Percentiles rank a stretch among this genome's conserved stretches.
Evolutionary conservation across 177 flowering plant species (phyloP).

Genomic region (Vitis hybrid): DNA sequence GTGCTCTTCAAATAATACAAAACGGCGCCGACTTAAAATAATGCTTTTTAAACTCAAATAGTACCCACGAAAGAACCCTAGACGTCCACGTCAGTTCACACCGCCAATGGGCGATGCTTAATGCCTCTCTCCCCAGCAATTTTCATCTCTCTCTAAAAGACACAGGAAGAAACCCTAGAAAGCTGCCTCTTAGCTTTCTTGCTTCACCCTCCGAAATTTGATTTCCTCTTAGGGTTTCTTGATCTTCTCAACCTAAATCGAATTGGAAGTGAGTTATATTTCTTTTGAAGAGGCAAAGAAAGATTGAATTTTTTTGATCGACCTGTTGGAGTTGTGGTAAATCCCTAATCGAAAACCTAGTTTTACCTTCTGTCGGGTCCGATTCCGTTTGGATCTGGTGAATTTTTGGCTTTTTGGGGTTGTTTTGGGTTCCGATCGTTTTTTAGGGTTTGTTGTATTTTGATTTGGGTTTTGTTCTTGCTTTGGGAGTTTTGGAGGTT

Average conservation of each 20-base stretch:
- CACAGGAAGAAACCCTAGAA: conserved; percentile 1
- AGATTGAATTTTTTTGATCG: background rate
- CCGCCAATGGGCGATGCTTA: background rate
- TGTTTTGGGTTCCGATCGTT: background rate
- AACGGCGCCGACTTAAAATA: conserved; percentile 11
- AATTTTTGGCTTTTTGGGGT: background rate
- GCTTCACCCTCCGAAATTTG: too few species aligned
- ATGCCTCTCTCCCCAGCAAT: background rate
- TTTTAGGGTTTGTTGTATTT: background rate
- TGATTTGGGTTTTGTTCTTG: background rate
- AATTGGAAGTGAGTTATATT: background rate
- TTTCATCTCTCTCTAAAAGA: background rate
- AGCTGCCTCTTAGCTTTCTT: background rate
- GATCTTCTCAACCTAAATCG: background rate
- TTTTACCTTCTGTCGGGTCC: background rate
- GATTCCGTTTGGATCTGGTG: background rate
- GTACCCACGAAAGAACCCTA: background rate
- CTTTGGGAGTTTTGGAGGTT: background rate
- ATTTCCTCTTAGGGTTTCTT: background rate
- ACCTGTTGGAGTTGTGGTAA: background rate
- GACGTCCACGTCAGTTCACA: conserved; percentile 11
- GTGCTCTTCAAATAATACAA: background rate
- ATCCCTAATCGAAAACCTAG: conserved; percentile 2
- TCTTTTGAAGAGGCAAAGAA: background rate
- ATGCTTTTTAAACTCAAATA: background rate